Evolutionary conservation across 148 eudicot species (phyloP), one percentile per base, ranked within the genome.

Genomic region (Fagopyrum tataricum): DNA sequence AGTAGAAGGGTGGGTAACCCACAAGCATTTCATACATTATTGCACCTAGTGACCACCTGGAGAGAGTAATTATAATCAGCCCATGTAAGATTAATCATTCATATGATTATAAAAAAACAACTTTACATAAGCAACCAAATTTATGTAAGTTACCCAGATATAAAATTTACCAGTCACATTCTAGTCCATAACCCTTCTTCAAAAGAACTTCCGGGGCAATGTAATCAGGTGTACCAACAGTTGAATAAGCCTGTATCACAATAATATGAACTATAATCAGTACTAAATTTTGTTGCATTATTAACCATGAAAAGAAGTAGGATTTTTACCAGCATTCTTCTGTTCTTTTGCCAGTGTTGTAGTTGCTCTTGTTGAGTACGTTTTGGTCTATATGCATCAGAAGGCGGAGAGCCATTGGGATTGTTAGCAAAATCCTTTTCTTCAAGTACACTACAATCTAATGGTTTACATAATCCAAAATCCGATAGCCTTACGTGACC

Each of bases 11-110:
- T 10, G 84, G 84, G 59, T 81, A 81, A 12, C 84, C 84, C 53
- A 81, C 81, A 75, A 81, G 81, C 84, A 81, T 81, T 71, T 81
- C 84, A 72, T 75, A 81, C 79, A 78, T 78, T 23, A 81, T 81
- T 13, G 84, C 84, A 41, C 84, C 84, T 44, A 81, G 74, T 44
- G 84, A 81, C 84, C 84, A 81, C 84, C 84, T 81, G 18, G 20
- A 47, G 44, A 71, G 24, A 21, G 41, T 13, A 51, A 48, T 9
- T 55, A 24, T 37, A 5, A 31, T 39, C 4, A 20, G 37, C 11
- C 31, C 13, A 21, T 56, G 31, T 20, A 56, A 55, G 8, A 7
- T 55, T 20, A 5, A 55, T 55, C 24, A 55, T 24, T 20, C 5
- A 15, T 20, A 21, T 31, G 37, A 31, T 31, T 31, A 31, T 31